These are phyloP conservation scores for Claviceps lovelessii DNA, from an alignment of 2,329 filamentous ascomycete genomes.

Conservation along the genomic window DNA sequence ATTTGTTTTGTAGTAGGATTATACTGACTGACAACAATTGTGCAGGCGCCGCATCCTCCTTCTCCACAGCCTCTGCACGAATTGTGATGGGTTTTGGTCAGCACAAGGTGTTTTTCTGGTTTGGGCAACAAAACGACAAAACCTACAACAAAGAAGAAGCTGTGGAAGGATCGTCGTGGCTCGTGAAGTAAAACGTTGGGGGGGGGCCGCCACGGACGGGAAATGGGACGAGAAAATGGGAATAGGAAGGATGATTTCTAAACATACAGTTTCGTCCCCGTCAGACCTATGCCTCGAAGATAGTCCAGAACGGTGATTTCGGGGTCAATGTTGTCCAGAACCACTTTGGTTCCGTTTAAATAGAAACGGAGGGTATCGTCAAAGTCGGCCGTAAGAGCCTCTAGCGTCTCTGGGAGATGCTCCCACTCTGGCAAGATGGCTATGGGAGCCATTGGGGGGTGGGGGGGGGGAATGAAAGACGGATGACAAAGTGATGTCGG, in stretches of 20 bases:
- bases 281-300: constrained; percentile 78
- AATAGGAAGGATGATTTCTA: no score
- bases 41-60: constrained; percentile 92
- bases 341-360: constrained; percentile 82
- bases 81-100: not conserved
- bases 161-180: no score
- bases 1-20: constrained; percentile 87
- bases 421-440: constrained; percentile 37
- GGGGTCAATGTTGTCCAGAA: constrained; percentile 75
- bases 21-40: constrained; percentile 83
- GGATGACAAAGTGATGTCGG: no score
- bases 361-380: constrained; percentile 86
- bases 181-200: not conserved
- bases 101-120: not conserved
- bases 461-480: no score
- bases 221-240: not conserved
- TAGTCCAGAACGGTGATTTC: constrained; percentile 90
- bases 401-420: constrained; percentile 18
- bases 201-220: not conserved
- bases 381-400: constrained; percentile 54
- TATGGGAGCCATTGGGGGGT: constrained; percentile 36
- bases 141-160: no score
- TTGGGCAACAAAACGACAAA: not conserved
- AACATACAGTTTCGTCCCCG: constrained; percentile 72
- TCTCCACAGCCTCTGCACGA: constrained; percentile 65